Evolutionary conservation across 768 basidiomycete genomes (phyloP).

Genomic region (Auriscalpium vulgare): DNA sequence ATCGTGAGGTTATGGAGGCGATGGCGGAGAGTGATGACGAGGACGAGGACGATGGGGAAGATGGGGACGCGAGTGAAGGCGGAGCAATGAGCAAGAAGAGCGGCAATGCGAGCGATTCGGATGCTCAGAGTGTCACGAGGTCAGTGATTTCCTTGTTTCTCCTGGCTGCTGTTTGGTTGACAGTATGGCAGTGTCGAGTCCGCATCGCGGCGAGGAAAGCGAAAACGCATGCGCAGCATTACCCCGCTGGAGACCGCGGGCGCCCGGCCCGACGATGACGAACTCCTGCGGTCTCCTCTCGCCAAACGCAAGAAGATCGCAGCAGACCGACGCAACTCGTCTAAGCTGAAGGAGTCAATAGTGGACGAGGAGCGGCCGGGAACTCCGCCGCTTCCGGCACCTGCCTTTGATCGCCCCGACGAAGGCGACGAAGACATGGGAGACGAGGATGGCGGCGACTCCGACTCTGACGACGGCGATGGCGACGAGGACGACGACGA

Average conservation of each 20-base stretch:
- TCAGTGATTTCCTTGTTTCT: constrained; percentile 10
- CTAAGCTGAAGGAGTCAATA: constrained; percentile 52
- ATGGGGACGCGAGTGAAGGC: constrained; percentile 22
- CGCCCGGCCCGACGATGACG: constrained; percentile 27
- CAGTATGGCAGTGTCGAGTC: constrained; percentile 24
- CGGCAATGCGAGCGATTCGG: constrained; percentile 39
- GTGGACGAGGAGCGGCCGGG: constrained; percentile 14
- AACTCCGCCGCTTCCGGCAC: constrained; percentile 10
- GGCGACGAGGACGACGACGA: constrained; percentile 62
- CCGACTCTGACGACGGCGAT: constrained; percentile 30
- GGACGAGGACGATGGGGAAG: constrained; percentile 34
- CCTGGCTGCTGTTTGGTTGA: not conserved
- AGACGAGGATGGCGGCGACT: constrained; percentile 33
- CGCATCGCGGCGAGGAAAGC: constrained; percentile 37
- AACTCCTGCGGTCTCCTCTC: constrained; percentile 55
- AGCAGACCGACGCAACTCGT: constrained; percentile 54
- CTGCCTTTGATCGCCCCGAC: constrained; percentile 1
- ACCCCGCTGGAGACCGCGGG: constrained; percentile 57
- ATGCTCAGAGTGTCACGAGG: constrained; percentile 34
- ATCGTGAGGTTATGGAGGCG: constrained; percentile 15
- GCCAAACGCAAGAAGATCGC: constrained; percentile 76
- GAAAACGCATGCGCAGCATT: constrained; percentile 64
- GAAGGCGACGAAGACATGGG: constrained; percentile 16
- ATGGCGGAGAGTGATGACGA: constrained; percentile 19
- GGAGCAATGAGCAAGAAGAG: constrained; percentile 45